Base-by-base conservation (phyloP, 2,329 filamentous ascomycete species). In the Sporothrix pseudoabietina region DNA sequence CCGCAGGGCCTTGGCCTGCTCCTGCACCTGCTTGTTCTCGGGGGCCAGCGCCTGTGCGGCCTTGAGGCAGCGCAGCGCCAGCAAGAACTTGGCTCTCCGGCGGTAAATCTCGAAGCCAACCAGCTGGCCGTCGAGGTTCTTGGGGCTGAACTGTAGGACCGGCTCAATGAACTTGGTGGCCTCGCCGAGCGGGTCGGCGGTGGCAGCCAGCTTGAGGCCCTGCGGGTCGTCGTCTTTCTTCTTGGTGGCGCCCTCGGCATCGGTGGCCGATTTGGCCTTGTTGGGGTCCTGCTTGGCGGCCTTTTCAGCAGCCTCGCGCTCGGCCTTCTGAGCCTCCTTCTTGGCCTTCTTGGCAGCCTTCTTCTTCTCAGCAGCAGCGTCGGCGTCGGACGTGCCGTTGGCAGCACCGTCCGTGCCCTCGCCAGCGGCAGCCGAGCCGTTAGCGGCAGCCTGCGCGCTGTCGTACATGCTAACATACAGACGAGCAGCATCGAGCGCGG, bases 171-270 rank as follows among this genome's bases (percentile, higher is more conserved):
- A 97, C 81, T 95, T 97, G 85, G 94, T 92, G 3, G 94, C 94
- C 78, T 96, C 94, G 66, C 90, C 90, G 61, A 99, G 83, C 9
- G 96, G 95, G 72, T 96, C 91, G 73, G 90, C 87, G 4, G 95
- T 97, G 74, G 92, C 89, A 22, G 93, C 89, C 73, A 98, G 86
- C 81, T 92, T 93, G 77, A 90, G 84, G 55, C 97, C 96, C 44
- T 92, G 85, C 35, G 96, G 95, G 81, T 99, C 96, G 26, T 92
- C 88, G 77, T 99, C 96, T 82, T 93, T 92, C 85, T 97, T 97
- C 85, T 94, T 96, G 10, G 86, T 83, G 6, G 90, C 91, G 35
- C 78, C 92, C 19, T 80, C 80, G 12, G 85, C 86, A 63, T 88
- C 87, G 3, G 84, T 88, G 4, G 71, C 71, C 32, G 85, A 85